A percentile compares a stretch with the other conserved stretches of the same genome.
Evolutionary conservation across 2,329 filamentous ascomycete genomes (phyloP).

Genomic region (Penicillium sp.): DNA sequence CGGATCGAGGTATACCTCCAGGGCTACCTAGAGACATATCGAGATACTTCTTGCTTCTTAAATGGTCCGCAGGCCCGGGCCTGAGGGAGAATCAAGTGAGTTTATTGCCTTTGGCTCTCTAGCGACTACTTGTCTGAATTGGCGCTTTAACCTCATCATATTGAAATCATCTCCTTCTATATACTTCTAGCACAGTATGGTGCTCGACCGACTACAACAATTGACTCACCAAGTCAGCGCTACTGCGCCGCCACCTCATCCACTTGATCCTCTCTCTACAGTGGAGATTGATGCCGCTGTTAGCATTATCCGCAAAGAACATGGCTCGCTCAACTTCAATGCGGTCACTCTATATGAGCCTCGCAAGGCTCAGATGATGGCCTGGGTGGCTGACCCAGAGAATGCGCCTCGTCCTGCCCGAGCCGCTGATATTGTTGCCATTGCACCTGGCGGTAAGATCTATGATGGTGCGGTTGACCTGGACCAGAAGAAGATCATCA

Average conservation of each 20-base stretch:
- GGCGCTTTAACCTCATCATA: neutral
- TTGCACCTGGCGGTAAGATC: constrained; percentile 73
- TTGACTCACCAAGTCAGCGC: constrained; percentile 61
- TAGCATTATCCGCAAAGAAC: constrained; percentile 63
- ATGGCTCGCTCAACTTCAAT: constrained; percentile 77
- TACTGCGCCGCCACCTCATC: constrained; percentile 58
- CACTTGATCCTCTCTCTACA: constrained; percentile 72
- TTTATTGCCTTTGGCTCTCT: neutral
- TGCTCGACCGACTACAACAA: constrained; percentile 62
- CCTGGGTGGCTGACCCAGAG: constrained; percentile 68
- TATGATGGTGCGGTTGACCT: constrained; percentile 81
- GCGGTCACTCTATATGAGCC: constrained; percentile 82
- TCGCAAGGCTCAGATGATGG: constrained; percentile 77
- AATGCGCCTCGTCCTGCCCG: constrained; percentile 62
- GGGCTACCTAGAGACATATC: neutral
- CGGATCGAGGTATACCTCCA: constrained; percentile 1
- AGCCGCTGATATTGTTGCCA: constrained; percentile 78
- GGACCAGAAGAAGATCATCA: constrained; percentile 60
- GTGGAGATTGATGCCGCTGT: constrained; percentile 72
- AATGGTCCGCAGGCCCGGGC: constrained; percentile 3
- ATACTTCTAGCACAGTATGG: constrained; percentile 43
- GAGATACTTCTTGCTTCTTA: constrained; percentile 4
- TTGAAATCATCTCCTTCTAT: neutral
- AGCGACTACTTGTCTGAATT: neutral
- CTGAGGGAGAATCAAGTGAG: neutral